Percentiles rank a stretch among this genome's conserved stretches.
Evolutionary conservation across 345 rosid genomes (phyloP).

Genomic region (Sonneratia alba): DNA sequence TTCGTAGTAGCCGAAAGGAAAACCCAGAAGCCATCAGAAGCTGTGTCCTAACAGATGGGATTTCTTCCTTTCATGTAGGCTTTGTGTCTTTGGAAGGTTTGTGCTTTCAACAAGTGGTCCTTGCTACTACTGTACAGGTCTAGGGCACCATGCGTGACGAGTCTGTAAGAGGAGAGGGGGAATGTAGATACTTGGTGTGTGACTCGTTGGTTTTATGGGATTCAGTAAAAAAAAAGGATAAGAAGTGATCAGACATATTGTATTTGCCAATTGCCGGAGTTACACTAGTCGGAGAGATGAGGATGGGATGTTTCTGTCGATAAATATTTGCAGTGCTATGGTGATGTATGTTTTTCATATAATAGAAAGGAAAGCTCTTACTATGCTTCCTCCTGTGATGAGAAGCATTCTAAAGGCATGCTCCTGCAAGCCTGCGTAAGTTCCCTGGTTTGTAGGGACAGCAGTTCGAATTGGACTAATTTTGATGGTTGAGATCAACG

Average conservation of each 20-base stretch:
- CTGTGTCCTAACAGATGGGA: background rate
- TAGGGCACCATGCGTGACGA: background rate
- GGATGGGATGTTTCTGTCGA: background rate
- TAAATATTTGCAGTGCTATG: background rate
- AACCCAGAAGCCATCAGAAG: background rate
- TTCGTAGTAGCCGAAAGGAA: background rate
- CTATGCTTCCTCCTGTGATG: no score
- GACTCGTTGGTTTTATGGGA: no score
- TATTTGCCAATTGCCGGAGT: background rate
- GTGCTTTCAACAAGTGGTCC: background rate
- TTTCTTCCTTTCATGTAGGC: background rate
- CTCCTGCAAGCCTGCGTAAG: no score
- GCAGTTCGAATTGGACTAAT: no score
- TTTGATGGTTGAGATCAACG: no score
- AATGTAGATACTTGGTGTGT: no score
- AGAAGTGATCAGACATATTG: background rate
- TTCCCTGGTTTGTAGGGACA: no score
- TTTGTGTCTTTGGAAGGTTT: background rate
- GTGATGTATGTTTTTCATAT: no score
- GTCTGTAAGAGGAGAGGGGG: no score
- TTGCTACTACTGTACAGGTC: background rate
- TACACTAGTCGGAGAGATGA: background rate
- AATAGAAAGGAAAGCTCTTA: no score
- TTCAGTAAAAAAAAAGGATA: background rate
- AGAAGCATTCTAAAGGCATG: no score